phyloP scores from a whole-genome alignment of 345 rosid species.

The Gossypium australe region DNA sequence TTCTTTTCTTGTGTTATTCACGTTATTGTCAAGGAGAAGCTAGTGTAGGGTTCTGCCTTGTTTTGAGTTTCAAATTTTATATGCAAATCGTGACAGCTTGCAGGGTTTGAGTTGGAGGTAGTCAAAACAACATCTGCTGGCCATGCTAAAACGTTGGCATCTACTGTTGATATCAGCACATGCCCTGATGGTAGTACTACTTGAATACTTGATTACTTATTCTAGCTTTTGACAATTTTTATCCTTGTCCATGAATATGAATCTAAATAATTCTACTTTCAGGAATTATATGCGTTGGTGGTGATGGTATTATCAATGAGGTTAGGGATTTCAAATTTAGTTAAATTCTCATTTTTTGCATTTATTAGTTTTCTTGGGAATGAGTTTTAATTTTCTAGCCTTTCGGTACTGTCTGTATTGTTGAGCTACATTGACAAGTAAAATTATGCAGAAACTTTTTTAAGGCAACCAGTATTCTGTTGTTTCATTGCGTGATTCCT shows the following conservation, averaged over 20 bases:
- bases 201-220: conserved; percentile 9
- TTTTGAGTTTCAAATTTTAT: conserved; percentile 3
- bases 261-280: conserved; percentile 24
- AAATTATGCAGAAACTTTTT: background rate
- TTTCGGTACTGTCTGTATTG: background rate
- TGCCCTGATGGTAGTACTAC: conserved; percentile 81
- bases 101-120: conserved; percentile 90
- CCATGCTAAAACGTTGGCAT: conserved; percentile 81
- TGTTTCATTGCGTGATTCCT: background rate
- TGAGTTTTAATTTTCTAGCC: background rate
- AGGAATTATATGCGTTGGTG: conserved; percentile 98
- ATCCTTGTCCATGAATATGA: background rate
- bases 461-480: background rate
- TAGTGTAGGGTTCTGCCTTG: background rate
- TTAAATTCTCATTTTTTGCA: background rate
- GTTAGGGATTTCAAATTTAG: conserved; percentile 36
- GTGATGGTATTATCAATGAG: conserved; percentile 98
- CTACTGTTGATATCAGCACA: conserved; percentile 76
- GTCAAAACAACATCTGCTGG: conserved; percentile 91
- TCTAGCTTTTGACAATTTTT: conserved; percentile 2
- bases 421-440: background rate
- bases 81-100: conserved; percentile 66
- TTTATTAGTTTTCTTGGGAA: background rate
- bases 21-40: background rate
- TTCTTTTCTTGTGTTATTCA: background rate